Conservation (phyloP, 2,329 filamentous ascomycete genomes). For the Ilyonectria robusta region DNA sequence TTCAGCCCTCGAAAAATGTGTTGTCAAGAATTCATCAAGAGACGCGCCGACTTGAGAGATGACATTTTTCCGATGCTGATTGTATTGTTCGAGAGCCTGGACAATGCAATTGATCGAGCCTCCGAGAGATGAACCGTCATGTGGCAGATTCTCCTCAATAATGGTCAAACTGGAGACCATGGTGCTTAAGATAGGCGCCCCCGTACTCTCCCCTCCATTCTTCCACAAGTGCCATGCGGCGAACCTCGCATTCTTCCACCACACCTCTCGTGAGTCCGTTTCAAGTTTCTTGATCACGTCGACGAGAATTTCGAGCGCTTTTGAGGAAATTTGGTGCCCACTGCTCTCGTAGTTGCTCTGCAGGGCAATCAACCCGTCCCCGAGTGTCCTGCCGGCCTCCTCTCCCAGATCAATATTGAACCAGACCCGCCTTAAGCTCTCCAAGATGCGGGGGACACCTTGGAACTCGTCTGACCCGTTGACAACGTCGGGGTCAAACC, state of each 20-base stretch:
- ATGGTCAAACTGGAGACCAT: conserved; percentile 62
- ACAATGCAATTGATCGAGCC: conserved; percentile 37
- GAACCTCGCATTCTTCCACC: conserved; percentile 71
- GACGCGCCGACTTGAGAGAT: conserved; percentile 51
- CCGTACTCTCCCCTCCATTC: conserved; percentile 77
- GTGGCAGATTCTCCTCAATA: conserved; percentile 52
- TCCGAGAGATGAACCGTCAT: conserved; percentile 9
- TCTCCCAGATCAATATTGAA: conserved; percentile 67
- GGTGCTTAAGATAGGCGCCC: conserved; percentile 68
- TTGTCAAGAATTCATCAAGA: conserved; percentile 53
- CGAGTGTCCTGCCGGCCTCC: conserved; percentile 61
- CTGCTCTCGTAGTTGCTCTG: conserved; percentile 71
- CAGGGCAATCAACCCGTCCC: conserved; percentile 63
- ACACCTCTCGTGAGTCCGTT: conserved; percentile 51
- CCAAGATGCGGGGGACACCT: conserved; percentile 70
- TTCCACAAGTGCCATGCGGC: conserved; percentile 75
- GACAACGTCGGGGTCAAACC: conserved; percentile 68
- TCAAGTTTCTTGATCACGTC: conserved; percentile 59
- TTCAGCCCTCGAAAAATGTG: conserved; percentile 37
- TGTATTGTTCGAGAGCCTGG: conserved; percentile 36
- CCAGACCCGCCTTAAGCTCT: conserved; percentile 72
- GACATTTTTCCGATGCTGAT: conserved; percentile 42
- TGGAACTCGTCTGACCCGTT: conserved; percentile 61
- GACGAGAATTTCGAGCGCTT: conserved; percentile 65
- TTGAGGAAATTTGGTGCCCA: conserved; percentile 69